Percentiles rank a stretch among this genome's conserved stretches.
Evolutionary conservation across 1,284 basidiomycete species (phyloP).

Genomic region (Moesziomyces parantarcticus): DNA sequence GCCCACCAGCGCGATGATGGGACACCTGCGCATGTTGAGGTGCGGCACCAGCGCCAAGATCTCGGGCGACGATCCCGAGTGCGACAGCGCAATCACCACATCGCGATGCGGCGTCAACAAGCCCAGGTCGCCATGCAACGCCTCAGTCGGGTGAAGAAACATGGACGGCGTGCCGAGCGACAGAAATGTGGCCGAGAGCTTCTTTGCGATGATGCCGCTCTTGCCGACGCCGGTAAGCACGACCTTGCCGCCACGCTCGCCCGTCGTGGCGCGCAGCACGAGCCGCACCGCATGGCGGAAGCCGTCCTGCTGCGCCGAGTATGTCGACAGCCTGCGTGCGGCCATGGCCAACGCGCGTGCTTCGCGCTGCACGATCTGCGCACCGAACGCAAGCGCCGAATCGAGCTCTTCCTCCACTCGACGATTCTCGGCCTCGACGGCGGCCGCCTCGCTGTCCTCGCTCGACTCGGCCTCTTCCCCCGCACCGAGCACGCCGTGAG

Average conservation of each 20-base stretch:
- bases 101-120: conserved; percentile 65
- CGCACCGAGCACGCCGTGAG: not conserved
- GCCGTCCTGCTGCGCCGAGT: conserved; percentile 32
- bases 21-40: conserved; percentile 59
- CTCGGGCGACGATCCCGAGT: conserved; percentile 68
- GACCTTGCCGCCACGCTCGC: conserved; percentile 65
- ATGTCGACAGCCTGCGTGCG: conserved; percentile 40
- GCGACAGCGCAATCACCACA: conserved; percentile 67
- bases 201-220: conserved; percentile 65
- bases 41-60: conserved; percentile 67
- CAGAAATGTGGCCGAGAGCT: conserved; percentile 57
- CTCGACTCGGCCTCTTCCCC: conserved; percentile 16
- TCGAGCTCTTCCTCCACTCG: conserved; percentile 40
- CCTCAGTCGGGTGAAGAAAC: conserved; percentile 68
- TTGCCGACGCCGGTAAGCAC: conserved; percentile 69
- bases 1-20: conserved; percentile 67
- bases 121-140: conserved; percentile 69
- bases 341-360: conserved; percentile 46
- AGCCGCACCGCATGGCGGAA: conserved; percentile 51
- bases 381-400: conserved; percentile 37
- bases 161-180: conserved; percentile 67
- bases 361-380: conserved; percentile 43
- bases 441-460: conserved; percentile 34
- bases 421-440: conserved; percentile 35
- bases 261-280: conserved; percentile 44